These are phyloP conservation scores for Trichosanthes truncata DNA, from an alignment of 306 rosid species.

Conservation along the genomic window DNA sequence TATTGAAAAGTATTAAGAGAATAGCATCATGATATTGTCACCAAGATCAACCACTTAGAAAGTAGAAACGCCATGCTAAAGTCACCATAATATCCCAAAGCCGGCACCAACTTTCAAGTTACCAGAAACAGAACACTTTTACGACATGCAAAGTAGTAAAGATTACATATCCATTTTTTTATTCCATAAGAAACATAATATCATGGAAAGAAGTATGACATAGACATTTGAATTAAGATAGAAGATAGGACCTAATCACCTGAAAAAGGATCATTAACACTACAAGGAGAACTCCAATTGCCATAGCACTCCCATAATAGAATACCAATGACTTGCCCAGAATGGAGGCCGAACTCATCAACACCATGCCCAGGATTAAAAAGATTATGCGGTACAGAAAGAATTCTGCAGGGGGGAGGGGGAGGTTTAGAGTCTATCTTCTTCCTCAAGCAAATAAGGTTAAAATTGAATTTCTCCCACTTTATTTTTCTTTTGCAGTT, in stretches of 20 bases:
- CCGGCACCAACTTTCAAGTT: background rate
- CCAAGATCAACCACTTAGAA: background rate
- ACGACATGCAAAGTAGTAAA: background rate
- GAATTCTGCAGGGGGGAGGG: conserved; percentile 48
- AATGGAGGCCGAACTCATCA: conserved; percentile 62
- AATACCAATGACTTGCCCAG: conserved; percentile 66
- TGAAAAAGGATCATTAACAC: conserved; percentile 78
- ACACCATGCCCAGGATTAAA: conserved; percentile 41
- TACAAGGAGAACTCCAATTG: conserved; percentile 69
- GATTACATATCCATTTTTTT: background rate
- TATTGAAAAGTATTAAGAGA: background rate
- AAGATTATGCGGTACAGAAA: conserved; percentile 44
- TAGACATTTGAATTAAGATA: background rate
- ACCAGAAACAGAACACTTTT: background rate
- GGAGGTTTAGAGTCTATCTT: background rate
- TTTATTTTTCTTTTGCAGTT: background rate
- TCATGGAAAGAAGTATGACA: background rate
- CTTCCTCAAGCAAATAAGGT: background rate
- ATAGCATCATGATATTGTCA: background rate
- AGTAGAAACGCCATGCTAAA: background rate
- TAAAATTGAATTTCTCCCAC: background rate
- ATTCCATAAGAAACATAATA: background rate
- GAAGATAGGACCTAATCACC: conserved; percentile 28
- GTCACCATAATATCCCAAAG: background rate
- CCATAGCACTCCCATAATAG: conserved; percentile 78